Conservation (phyloP, 768 basidiomycete species). For the Austroboletus festivus region DNA sequence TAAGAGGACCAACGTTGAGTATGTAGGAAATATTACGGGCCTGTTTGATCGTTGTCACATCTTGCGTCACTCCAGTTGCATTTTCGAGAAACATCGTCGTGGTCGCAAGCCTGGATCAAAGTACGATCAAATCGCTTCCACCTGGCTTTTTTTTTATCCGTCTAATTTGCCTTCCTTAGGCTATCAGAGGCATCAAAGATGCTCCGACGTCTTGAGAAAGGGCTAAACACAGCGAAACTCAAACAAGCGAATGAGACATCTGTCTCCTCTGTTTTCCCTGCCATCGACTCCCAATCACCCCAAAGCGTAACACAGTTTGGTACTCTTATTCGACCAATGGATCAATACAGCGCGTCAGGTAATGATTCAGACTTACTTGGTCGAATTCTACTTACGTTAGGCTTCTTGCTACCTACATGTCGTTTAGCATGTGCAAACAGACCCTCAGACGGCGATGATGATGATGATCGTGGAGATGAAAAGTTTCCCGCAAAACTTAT, state of each 20-base stretch:
- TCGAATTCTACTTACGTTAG: constrained; percentile 4
- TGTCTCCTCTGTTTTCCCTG: constrained; percentile 31
- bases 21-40: constrained; percentile 27
- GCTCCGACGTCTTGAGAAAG: constrained; percentile 83
- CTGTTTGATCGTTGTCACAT: constrained; percentile 9
- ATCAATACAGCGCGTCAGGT: constrained; percentile 30
- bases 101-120: constrained; percentile 90
- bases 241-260: constrained; percentile 48
- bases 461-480: constrained; percentile 64
- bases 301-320: constrained; percentile 29
- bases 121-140: constrained; percentile 39
- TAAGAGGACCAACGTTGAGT: constrained; percentile 76
- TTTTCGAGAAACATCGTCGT: constrained; percentile 87
- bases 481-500: constrained; percentile 77
- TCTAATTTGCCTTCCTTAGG: constrained; percentile 37
- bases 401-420: constrained; percentile 1
- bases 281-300: constrained; percentile 30
- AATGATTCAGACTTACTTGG: constrained; percentile 1
- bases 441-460: constrained; percentile 48
- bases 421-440: constrained; percentile 23
- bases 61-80: constrained; percentile 47
- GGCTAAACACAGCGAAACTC: constrained; percentile 70
- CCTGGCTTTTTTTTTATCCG: not conserved
- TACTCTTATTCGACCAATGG: constrained; percentile 28
- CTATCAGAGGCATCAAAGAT: constrained; percentile 88